A percentile compares a stretch with the other conserved stretches of the same genome.
These are phyloP conservation scores for Neohortaea acidophila DNA, from an alignment of 495 filamentous ascomycete species.

Conservation along the genomic window DNA sequence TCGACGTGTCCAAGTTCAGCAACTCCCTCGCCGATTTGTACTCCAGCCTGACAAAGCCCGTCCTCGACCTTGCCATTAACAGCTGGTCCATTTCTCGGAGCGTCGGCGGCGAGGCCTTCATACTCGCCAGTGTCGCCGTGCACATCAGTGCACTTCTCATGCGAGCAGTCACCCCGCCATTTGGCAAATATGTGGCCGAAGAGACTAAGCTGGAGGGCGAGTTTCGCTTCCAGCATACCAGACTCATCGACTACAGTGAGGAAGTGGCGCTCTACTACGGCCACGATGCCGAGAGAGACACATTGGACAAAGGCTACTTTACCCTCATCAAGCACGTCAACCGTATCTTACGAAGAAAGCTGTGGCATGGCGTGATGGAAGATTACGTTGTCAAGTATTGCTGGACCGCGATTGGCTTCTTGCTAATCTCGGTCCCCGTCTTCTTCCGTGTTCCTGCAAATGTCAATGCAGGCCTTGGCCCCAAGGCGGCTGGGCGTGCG, in stretches of 20 bases:
- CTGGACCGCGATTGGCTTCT: constrained; percentile 85
- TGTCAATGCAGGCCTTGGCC: constrained; percentile 30
- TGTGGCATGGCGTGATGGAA: constrained; percentile 97
- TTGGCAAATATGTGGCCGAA: constrained; percentile 94
- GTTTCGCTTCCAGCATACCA: constrained; percentile 86
- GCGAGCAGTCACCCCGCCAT: constrained; percentile 91
- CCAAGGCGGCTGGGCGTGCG: constrained; percentile 61
- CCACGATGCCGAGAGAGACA: constrained; percentile 94
- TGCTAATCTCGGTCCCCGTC: constrained; percentile 91
- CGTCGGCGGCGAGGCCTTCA: constrained; percentile 84
- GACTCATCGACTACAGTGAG: constrained; percentile 87
- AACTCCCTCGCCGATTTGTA: constrained; percentile 91
- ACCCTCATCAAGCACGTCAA: constrained; percentile 98
- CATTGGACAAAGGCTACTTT: constrained; percentile 94
- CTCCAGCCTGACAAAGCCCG: constrained; percentile 90
- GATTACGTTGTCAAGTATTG: constrained; percentile 99
- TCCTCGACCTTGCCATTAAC: constrained; percentile 91
- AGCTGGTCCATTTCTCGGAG: constrained; percentile 83
- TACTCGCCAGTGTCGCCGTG: constrained; percentile 86
- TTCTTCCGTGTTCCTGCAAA: constrained; percentile 90
- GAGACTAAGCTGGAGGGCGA: constrained; percentile 90
- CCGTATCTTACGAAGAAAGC: constrained; percentile 69
- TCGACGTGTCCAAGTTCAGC: constrained; percentile 90
- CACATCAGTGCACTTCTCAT: constrained; percentile 86
- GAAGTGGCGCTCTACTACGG: constrained; percentile 87